Evolutionary conservation across 139 green algal genomes (phyloP).

Genomic region (Picochlorum costavermella): DNA sequence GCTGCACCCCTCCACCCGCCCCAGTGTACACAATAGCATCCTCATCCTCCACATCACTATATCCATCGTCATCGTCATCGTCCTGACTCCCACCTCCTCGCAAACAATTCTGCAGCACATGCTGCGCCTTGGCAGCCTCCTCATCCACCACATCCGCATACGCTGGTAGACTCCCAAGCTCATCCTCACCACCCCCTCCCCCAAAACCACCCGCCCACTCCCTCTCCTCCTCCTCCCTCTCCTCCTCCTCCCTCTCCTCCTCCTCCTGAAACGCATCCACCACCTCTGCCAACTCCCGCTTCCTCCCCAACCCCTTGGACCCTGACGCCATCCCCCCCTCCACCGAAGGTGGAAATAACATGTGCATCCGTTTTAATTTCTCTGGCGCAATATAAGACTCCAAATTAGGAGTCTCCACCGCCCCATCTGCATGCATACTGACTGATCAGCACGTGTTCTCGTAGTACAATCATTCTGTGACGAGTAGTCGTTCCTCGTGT

Average conservation of each 20-base stretch:
- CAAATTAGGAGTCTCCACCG: too few relatives aligned
- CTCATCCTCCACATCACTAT: background rate
- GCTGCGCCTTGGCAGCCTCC: constrained; percentile 1
- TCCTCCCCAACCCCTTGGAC: background rate
- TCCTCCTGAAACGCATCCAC: background rate
- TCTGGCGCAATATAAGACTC: too few relatives aligned
- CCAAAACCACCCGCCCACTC: background rate
- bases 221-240: constrained; percentile 8
- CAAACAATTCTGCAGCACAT: background rate
- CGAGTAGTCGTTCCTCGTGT: too few relatives aligned
- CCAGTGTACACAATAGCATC: too few relatives aligned
- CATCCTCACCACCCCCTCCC: background rate
- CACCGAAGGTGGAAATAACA: too few relatives aligned
- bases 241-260: background rate
- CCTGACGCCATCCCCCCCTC: background rate
- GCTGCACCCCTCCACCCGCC: background rate
- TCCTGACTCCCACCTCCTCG: background rate
- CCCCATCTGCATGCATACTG: too few relatives aligned
- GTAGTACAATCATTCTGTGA: too few relatives aligned
- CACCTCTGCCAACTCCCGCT: background rate
- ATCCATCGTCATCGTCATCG: background rate
- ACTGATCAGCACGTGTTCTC: too few relatives aligned
- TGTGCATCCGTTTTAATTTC: too few relatives aligned
- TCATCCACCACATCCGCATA: background rate
- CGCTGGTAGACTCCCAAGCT: background rate